Conservation (phyloP, 2,329 filamentous ascomycete genomes). For the Didymella keratinophila region DNA sequence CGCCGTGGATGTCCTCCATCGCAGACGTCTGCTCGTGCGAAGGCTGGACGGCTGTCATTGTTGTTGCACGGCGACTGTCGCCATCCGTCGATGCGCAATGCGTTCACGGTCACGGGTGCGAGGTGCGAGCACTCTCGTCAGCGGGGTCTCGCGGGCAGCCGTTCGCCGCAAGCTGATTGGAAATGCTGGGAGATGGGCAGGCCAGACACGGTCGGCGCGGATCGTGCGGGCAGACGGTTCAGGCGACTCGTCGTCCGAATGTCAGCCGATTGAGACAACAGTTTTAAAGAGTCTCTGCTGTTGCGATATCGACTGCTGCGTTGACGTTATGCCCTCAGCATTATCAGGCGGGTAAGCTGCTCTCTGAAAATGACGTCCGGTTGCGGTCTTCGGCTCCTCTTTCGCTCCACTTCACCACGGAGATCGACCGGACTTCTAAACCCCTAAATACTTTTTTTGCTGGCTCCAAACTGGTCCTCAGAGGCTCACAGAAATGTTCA, state of each 20-base stretch:
- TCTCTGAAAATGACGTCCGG: conserved; percentile 27
- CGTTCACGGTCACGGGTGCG: conserved; percentile 21
- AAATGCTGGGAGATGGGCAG: conserved; percentile 19
- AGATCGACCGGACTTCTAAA: conserved; percentile 15
- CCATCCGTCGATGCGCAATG: conserved; percentile 36
- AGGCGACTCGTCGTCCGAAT: conserved; percentile 18
- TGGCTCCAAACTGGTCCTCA: conserved; percentile 2
- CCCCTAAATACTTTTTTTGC: conserved; percentile 15
- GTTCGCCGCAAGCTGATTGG: conserved; percentile 38
- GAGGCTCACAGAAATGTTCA: background rate
- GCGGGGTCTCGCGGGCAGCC: conserved; percentile 38
- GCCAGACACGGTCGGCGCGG: conserved; percentile 16
- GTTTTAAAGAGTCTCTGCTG: conserved; percentile 18
- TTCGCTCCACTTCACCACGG: conserved; percentile 6
- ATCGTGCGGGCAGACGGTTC: conserved; percentile 7
- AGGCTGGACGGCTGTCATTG: conserved; percentile 35
- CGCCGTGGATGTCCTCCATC: conserved; percentile 82
- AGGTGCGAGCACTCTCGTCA: conserved; percentile 32
- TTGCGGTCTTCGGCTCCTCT: conserved; percentile 30
- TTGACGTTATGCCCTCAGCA: conserved; percentile 19
- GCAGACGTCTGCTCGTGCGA: conserved; percentile 30
- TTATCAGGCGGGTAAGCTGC: conserved; percentile 15
- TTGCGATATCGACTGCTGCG: conserved; percentile 21
- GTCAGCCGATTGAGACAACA: conserved; percentile 19
- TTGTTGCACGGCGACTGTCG: conserved; percentile 27